Base-by-base conservation (phyloP, 495 filamentous ascomycete genomes). In the Xylaria longipes region DNA sequence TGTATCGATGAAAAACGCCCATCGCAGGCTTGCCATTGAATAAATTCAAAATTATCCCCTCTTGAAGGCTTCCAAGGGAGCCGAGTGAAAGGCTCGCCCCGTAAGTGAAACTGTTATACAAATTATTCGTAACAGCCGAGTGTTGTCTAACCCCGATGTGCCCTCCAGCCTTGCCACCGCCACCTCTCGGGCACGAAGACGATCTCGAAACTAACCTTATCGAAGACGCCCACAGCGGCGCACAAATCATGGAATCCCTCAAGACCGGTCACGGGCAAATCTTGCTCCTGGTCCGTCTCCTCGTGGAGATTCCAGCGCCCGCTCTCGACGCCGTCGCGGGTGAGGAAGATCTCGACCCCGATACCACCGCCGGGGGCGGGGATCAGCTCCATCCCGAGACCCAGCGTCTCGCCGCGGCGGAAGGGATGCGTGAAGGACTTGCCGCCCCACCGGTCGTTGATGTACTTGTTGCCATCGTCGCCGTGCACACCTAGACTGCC, bases 371-470 rank as follows among this genome's bases (percentile, higher is more conserved):
- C 69, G 15, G 71, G 73, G 5, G 70, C 80, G 9, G 82, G 79
- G 5, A 76, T 66, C 75, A 97, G 91, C 11, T 80, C 85, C 89
- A 97, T 95, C 0, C 94, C 94, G 12, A 89, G 70, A 3, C 87
- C 87, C 12, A 84, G 58, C 48, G 83, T 83, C 74, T 88, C 84
- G 27, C 84, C 86, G 0, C 74, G 71, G 12, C 72, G 72, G 68
- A 88, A 89, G 17, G 85, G 83, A 41, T 68, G 20, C 12, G 86
- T 82, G 77, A 98, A 97, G 67, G 90, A 85, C 72, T 88, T 89
- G 3, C 95, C 95, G 29, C 95, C 95, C 84, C 86, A 94, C 1
- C 88, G 87, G 76, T 98, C 93, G 82, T 97, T 97, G 71, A 96
- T 86, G 79, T 93, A 98, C 73, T 89, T 87, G 74, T 92, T 89